These are phyloP conservation scores for Cryptococcus sp. DNA, from an alignment of 1,284 basidiomycete genomes.

Conservation along the genomic window DNA sequence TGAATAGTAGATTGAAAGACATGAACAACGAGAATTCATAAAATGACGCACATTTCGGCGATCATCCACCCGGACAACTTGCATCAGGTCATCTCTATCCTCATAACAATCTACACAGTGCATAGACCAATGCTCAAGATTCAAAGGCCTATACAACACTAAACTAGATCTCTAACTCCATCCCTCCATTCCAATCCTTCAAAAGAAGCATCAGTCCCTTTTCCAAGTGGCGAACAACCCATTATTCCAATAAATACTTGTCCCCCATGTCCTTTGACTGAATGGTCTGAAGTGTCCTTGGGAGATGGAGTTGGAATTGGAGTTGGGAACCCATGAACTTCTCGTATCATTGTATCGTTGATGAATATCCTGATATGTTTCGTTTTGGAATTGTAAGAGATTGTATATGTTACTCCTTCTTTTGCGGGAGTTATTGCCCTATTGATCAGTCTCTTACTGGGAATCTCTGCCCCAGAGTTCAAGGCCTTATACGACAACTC, in stretches of 20 bases:
- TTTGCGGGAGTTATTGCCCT: constrained; percentile 16
- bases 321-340: constrained; percentile 27
- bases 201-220: constrained; percentile 17
- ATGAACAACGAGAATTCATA: too few species aligned
- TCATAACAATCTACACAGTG: too few species aligned
- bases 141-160: too few species aligned
- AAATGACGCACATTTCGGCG: too few species aligned
- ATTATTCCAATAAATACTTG: constrained; percentile 30
- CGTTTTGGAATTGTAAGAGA: constrained; percentile 10
- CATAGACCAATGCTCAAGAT: not conserved
- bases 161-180: constrained; percentile 11
- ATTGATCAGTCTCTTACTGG: not conserved
- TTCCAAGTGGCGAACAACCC: constrained; percentile 27
- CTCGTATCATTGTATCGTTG: constrained; percentile 29
- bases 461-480: too few species aligned
- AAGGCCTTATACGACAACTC: not conserved
- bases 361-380: constrained; percentile 19
- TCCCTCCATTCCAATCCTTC: constrained; percentile 18
- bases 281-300: not conserved
- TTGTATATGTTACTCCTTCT: constrained; percentile 15
- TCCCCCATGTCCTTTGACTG: not conserved
- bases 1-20: too few species aligned
- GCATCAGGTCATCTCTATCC: too few species aligned
- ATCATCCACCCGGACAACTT: too few species aligned
- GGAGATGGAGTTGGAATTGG: not conserved